Percentiles rank a stretch among this genome's conserved stretches.
Evolutionary conservation across 1,284 basidiomycete species (phyloP).

Genomic region (Ustilago xerochloae): DNA sequence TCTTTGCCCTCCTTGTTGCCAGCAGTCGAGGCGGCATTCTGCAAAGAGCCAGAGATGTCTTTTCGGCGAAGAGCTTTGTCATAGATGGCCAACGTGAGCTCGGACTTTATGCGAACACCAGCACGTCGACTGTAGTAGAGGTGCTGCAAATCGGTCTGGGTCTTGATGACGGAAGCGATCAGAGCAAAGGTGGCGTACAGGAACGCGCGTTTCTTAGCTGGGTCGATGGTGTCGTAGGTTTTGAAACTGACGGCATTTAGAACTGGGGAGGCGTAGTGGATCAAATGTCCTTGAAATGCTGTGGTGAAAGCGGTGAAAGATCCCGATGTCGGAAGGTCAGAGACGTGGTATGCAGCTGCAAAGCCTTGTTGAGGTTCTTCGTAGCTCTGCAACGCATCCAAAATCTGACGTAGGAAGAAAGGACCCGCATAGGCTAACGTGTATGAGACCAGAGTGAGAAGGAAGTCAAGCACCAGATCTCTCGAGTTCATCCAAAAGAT

Average conservation of each 20-base stretch:
- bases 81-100: conserved; percentile 85
- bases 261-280: background rate
- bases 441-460: conserved; percentile 50
- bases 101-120: conserved; percentile 76
- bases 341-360: background rate
- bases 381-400: conserved; percentile 22
- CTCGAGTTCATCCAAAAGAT: conserved; percentile 40
- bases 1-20: background rate
- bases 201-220: conserved; percentile 38
- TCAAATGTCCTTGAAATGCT: background rate
- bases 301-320: background rate
- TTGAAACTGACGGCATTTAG: background rate
- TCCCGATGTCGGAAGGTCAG: background rate
- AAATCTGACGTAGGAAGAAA: conserved; percentile 52
- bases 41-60: conserved; percentile 80
- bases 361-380: background rate
- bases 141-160: conserved; percentile 76
- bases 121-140: conserved; percentile 79
- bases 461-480: conserved; percentile 39
- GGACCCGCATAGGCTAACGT: conserved; percentile 41
- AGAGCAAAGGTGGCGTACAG: conserved; percentile 44
- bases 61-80: conserved; percentile 87
- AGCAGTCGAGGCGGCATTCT: conserved; percentile 72
- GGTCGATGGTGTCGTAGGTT: conserved; percentile 4
- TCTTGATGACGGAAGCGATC: conserved; percentile 38